Conservation (phyloP, 2,329 filamentous ascomycete species). For the Claviceps fusiformis region DNA sequence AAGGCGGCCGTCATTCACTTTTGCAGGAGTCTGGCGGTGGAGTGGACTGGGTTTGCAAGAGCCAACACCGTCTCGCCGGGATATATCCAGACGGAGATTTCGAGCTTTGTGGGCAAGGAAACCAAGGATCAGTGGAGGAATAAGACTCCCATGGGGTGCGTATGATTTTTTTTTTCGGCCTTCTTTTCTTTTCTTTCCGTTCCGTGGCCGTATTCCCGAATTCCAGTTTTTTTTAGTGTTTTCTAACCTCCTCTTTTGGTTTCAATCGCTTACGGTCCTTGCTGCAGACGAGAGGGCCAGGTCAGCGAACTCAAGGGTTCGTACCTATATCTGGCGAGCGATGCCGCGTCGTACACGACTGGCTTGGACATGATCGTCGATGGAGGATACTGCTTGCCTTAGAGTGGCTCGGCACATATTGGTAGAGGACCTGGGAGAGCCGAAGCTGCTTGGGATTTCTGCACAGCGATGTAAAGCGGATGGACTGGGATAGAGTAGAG, state of each 20-base stretch:
- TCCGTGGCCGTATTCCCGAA: too few relatives aligned
- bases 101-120: conserved; percentile 48
- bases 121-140: conserved; percentile 61
- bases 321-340: conserved; percentile 68
- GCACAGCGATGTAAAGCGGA: background rate
- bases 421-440: too few relatives aligned
- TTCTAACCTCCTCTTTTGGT: too few relatives aligned
- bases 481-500: background rate
- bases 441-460: too few relatives aligned
- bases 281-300: conserved; percentile 49
- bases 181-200: background rate
- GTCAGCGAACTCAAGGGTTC: conserved; percentile 68
- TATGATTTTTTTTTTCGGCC: conserved; percentile 4
- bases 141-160: conserved; percentile 64
- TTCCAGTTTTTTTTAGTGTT: background rate
- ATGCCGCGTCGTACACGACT: conserved; percentile 73
- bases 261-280: background rate
- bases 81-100: conserved; percentile 64
- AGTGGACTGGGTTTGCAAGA: conserved; percentile 64
- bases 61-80: conserved; percentile 62
- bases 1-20: conserved; percentile 52
- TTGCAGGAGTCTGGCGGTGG: conserved; percentile 57
- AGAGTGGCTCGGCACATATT: conserved; percentile 6
- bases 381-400: conserved; percentile 53
- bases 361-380: conserved; percentile 62